phyloP scores from a whole-genome alignment of 768 basidiomycete genomes.

The Austroboletus eburneus region DNA sequence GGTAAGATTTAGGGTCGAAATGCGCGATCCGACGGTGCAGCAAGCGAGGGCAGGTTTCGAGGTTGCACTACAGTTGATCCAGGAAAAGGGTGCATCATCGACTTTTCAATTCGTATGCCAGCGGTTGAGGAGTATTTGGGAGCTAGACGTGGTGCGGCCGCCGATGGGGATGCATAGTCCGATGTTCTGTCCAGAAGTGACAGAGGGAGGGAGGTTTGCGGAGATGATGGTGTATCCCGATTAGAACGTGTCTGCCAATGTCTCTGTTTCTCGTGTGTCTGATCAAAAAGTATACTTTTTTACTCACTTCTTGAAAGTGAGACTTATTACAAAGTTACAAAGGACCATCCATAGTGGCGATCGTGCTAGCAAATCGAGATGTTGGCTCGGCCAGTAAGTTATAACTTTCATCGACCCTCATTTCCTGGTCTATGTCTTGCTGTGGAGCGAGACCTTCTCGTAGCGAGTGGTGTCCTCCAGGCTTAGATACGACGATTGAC shows the following conservation, averaged over 20 bases:
- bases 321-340: conserved; percentile 9
- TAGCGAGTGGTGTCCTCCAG: conserved; percentile 52
- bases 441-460: conserved; percentile 4
- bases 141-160: conserved; percentile 42
- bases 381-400: conserved; percentile 27
- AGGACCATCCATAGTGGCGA: conserved; percentile 35
- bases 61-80: conserved; percentile 61
- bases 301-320: conserved; percentile 1
- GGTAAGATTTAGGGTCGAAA: conserved; percentile 80
- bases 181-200: conserved; percentile 27
- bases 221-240: conserved; percentile 33
- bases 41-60: conserved; percentile 46
- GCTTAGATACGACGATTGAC: conserved; percentile 47
- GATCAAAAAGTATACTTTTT: conserved; percentile 10
- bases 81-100: conserved; percentile 85
- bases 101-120: conserved; percentile 74
- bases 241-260: conserved; percentile 16
- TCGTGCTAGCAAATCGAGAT: conserved; percentile 36
- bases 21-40: conserved; percentile 41
- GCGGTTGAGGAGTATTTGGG: conserved; percentile 67
- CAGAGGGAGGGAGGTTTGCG: conserved; percentile 24
- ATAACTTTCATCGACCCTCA: conserved; percentile 28
- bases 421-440: conserved; percentile 19
- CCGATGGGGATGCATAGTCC: conserved; percentile 14
- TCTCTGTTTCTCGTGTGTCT: conserved; percentile 9